Percentiles rank a stretch among this genome's conserved stretches.
Evolutionary conservation across 2,329 filamentous ascomycete species (phyloP).

Genomic region (Nannizziopsis barbatae): DNA sequence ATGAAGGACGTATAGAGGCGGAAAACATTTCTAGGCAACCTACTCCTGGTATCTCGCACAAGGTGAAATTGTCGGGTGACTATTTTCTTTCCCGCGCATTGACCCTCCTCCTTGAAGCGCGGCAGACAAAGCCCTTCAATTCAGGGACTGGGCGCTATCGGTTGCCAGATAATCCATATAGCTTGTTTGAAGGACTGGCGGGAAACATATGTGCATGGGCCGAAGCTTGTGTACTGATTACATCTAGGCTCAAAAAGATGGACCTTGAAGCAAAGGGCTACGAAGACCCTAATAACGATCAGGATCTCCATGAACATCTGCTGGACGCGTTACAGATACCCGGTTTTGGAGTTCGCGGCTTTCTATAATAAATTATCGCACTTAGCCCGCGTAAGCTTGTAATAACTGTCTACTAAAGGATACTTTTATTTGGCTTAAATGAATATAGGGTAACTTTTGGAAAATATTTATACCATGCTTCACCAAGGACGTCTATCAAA

Average conservation of each 20-base stretch:
- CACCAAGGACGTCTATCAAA: no score
- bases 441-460: no score
- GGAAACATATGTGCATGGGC: slow-evolving; percentile 35
- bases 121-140: slow-evolving; percentile 30
- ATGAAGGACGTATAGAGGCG: slow-evolving; percentile 17
- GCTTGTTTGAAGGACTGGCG: slow-evolving; percentile 31
- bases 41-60: slow-evolving; percentile 3
- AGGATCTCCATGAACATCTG: background rate
- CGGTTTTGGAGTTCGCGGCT: slow-evolving; percentile 7
- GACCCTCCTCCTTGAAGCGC: slow-evolving; percentile 29
- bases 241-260: slow-evolving; percentile 27
- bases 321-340: slow-evolving; percentile 11
- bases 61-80: slow-evolving; percentile 22
- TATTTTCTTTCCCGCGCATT: slow-evolving; percentile 31
- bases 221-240: slow-evolving; percentile 29
- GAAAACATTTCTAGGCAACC: slow-evolving; percentile 19
- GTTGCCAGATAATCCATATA: slow-evolving; percentile 33
- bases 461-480: no score
- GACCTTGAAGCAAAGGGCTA: slow-evolving; percentile 14
- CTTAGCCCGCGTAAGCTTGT: no score
- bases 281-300: background rate
- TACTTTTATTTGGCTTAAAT: no score
- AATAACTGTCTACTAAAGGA: no score
- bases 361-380: slow-evolving; percentile 4
- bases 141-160: slow-evolving; percentile 24